These are phyloP conservation scores for Vanrija sp. DNA, from an alignment of 1,284 basidiomycete genomes.

Conservation along the genomic window DNA sequence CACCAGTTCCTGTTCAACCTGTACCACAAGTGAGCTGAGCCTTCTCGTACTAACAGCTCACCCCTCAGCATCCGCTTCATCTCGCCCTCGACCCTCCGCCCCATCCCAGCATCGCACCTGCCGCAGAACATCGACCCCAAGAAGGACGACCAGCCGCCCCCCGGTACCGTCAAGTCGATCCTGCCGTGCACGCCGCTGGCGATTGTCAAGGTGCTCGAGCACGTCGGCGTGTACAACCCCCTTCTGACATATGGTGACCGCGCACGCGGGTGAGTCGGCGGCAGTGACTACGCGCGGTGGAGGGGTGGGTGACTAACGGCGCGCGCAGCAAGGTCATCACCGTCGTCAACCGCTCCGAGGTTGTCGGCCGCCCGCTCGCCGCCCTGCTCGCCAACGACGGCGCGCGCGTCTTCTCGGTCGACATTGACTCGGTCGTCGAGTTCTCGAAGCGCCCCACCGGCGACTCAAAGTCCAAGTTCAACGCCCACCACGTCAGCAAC, in stretches of 20 bases:
- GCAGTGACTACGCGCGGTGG: background rate
- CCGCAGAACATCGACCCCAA: slow-evolving; percentile 32
- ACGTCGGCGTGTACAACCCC: slow-evolving; percentile 85
- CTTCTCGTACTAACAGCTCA: background rate
- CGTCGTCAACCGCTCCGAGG: slow-evolving; percentile 56
- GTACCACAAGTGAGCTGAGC: slow-evolving; percentile 79
- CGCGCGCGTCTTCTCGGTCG: slow-evolving; percentile 84
- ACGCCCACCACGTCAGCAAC: slow-evolving; percentile 79
- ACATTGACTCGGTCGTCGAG: slow-evolving; percentile 78
- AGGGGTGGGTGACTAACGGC: background rate
- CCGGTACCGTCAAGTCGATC: slow-evolving; percentile 58
- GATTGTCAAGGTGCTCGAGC: slow-evolving; percentile 90
- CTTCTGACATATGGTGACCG: slow-evolving; percentile 90
- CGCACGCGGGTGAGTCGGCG: slow-evolving; percentile 63
- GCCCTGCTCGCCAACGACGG: slow-evolving; percentile 89
- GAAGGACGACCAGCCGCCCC: slow-evolving; percentile 60
- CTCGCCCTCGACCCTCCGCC: slow-evolving; percentile 48
- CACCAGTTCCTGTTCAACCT: slow-evolving; percentile 95
- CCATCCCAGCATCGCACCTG: slow-evolving; percentile 41
- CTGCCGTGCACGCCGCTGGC: slow-evolving; percentile 95
- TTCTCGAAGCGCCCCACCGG: slow-evolving; percentile 77
- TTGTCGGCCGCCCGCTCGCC: slow-evolving; percentile 86
- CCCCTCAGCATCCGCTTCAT: slow-evolving; percentile 63
- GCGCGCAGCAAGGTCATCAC: slow-evolving; percentile 25
- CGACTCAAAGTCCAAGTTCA: slow-evolving; percentile 54